These are phyloP conservation scores for Phytomonas francai DNA, from an alignment of 208 protist species.

Conservation along the genomic window DNA sequence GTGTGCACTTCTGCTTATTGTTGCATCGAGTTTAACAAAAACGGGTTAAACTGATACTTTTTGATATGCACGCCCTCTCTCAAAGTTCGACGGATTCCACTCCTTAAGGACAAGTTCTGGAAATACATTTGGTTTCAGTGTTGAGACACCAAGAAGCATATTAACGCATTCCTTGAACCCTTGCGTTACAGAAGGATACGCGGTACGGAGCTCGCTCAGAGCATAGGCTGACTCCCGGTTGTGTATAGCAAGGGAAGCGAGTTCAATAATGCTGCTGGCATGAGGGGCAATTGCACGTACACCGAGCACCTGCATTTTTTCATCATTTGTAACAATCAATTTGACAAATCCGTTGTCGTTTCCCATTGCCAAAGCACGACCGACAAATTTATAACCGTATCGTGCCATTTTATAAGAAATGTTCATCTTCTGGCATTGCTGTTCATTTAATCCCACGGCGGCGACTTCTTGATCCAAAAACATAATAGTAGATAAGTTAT, in stretches of 20 bases:
- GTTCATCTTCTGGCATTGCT: slow-evolving; percentile 58
- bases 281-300: slow-evolving; percentile 83
- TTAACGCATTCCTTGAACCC: slow-evolving; percentile 88
- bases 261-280: slow-evolving; percentile 83
- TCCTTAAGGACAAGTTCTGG: slow-evolving; percentile 62
- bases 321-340: slow-evolving; percentile 85
- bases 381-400: slow-evolving; percentile 85
- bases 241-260: slow-evolving; percentile 84
- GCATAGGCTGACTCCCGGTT: slow-evolving; percentile 72
- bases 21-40: slow-evolving; percentile 6
- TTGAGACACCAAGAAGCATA: slow-evolving; percentile 82
- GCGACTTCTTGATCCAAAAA: slow-evolving; percentile 89
- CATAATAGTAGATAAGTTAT: slow-evolving; percentile 91
- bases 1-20: neutral
- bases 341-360: slow-evolving; percentile 88
- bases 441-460: slow-evolving; percentile 83
- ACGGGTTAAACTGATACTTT: neutral
- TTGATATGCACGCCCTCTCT: slow-evolving; percentile 57
- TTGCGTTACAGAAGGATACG: slow-evolving; percentile 79
- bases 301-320: slow-evolving; percentile 84
- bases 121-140: slow-evolving; percentile 84
- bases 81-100: slow-evolving; percentile 72
- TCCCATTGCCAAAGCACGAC: slow-evolving; percentile 79
- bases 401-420: slow-evolving; percentile 84
- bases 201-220: slow-evolving; percentile 59